Base-by-base conservation (phyloP, 2,329 filamentous ascomycete genomes). In the Balansia obtecta region DNA sequence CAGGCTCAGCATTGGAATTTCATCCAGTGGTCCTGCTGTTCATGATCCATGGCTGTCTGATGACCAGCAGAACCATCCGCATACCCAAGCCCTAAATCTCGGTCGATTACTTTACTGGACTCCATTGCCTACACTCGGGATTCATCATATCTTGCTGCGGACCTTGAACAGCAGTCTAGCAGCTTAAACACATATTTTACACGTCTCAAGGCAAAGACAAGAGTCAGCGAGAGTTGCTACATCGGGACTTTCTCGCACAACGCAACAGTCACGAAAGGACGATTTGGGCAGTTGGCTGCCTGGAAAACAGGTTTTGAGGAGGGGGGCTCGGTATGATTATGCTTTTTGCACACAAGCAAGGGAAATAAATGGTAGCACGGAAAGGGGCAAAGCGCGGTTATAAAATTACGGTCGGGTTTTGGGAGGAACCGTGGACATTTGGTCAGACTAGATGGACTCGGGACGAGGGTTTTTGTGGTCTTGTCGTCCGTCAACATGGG, bases 21-120 rank as follows among this genome's bases (percentile, higher is more conserved):
- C 93, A 98, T 65, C 91, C 93, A 13, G 74, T 85, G 3, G 87
- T 85, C 8, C 68, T 82, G 22, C 62, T 97, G 53, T 98, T 96
- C 68, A 74, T 94, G 52, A 59, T 89, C n/a, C 88, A 95, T 65
- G 93, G 90, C 18, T 94, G 86, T 64, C 70, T 93, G 62, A 97
- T 98, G 93, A 85, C 91, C 56, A 95, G 88, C 73, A 94, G 91
- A 77, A 91, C 83, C 33, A 81, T 98, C 61, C 88, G 93, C 65
- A 89, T 98, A 57, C 93, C 93, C 15, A 98, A 98, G 79, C 89
- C 79, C 52, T 84, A 68, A 39, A 20, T 45, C 9, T 5, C n/a
- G 11, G 12, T 5, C n/a, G 11, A 13, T 13, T 12, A 16, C 44
- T 10, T n/a, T 37, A 10, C 18, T 11, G 15, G 15, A n/a, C 20